Base-by-base conservation (phyloP, 1,139 yeast genomes). In the Pichia sp. region DNA sequence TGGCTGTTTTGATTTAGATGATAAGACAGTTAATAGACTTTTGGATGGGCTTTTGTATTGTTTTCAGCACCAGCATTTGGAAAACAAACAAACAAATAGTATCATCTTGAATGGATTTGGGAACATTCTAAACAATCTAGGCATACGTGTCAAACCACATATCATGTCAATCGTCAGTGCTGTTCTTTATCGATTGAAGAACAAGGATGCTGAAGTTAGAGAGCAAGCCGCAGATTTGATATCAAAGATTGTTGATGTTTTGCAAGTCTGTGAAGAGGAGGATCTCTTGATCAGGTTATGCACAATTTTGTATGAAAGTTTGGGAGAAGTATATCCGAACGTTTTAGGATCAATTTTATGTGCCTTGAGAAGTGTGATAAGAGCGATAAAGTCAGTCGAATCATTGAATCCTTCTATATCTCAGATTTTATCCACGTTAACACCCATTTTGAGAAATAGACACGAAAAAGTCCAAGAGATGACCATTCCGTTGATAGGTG, bases 321-420 rank as follows among this genome's bases (percentile, higher is more conserved):
- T 95, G 19, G 99, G 99, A 22, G 99, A 95, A 63, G 95, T 87
- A 7, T 90, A 84, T 59, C 99, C 99, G 0, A 96, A 90, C 51
- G 98, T 91, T 1, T 73, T 95, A 45, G 97, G 96, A 0, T 86
- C 96, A 0, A 78, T 93, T 3, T 73, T 95, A 18, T 79, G 78
- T 22, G 96, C 96, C 0, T 68, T 93, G 58, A 72, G 78, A 52
- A 68, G 75, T 9, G 76, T 83, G 18, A 75, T 82, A 3, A 63
- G 70, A 1, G 78, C 72, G 23, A 76, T 79, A 12, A 83, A 84
- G 0, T 46, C 54, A 12, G 70, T 87, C 39, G 74, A 79, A 9
- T 70, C 76, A 1, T 75, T 87, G 75, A 71, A 72, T 41, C 99
- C 99, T 1, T 90, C 96, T 0, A 78, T 89, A 4, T 79, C 86